Evolutionary conservation across 2,329 filamentous ascomycete genomes (phyloP).

Genomic region (Neofusicoccum kwambonambiense): DNA sequence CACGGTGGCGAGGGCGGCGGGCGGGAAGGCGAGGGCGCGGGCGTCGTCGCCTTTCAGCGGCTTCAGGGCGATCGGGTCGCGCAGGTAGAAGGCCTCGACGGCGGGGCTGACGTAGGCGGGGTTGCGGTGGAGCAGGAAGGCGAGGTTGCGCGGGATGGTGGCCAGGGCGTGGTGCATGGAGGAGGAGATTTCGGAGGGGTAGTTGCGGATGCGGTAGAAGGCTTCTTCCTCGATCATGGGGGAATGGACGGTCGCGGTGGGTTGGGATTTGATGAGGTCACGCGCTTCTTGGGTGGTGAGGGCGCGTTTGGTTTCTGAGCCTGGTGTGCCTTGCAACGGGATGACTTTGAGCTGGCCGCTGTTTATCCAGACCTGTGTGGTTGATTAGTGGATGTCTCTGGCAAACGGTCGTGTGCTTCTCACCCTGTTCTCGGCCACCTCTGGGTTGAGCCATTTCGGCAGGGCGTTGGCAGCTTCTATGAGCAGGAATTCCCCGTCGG

Average conservation of each 20-base stretch:
- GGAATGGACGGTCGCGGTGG: conserved; percentile 66
- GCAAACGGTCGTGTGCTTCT: conserved; percentile 18
- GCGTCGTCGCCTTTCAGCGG: conserved; percentile 59
- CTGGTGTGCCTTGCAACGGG: conserved; percentile 44
- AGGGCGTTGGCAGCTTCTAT: conserved; percentile 88
- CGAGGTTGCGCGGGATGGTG: conserved; percentile 77
- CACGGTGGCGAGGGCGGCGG: conserved; percentile 73
- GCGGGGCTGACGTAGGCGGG: conserved; percentile 78
- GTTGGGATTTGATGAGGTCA: conserved; percentile 49
- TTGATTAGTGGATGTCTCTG: neutral
- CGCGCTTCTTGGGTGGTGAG: conserved; percentile 67
- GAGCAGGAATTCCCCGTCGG: conserved; percentile 91
- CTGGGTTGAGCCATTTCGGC: conserved; percentile 87
- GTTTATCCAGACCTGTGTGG: conserved; percentile 75
- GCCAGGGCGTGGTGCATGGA: conserved; percentile 75
- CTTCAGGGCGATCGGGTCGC: conserved; percentile 75
- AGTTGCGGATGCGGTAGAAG: conserved; percentile 19
- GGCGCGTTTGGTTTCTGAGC: conserved; percentile 23
- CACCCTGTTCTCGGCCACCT: conserved; percentile 77
- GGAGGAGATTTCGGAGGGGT: conserved; percentile 58
- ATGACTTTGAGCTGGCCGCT: conserved; percentile 74
- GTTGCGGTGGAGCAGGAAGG: conserved; percentile 71
- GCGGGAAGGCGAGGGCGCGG: conserved; percentile 63
- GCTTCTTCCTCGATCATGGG: conserved; percentile 61
- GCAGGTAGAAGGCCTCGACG: conserved; percentile 87